phyloP scores from a whole-genome alignment of 768 basidiomycete species.

The Boletus rubescentipes region DNA sequence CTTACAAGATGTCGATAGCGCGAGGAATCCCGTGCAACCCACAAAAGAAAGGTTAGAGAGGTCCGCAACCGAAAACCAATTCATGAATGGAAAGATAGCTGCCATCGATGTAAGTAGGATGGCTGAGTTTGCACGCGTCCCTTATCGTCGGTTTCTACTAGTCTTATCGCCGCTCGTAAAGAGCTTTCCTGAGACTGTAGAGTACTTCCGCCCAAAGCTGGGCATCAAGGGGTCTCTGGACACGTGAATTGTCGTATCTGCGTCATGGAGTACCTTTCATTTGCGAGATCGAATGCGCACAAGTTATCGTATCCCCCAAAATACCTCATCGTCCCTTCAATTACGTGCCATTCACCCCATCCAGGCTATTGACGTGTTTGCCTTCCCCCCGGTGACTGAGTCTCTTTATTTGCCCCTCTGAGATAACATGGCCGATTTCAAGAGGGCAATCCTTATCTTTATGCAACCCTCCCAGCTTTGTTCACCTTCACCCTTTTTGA shows the following conservation, averaged over 20 bases:
- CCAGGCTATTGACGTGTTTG: neutral
- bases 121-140: neutral
- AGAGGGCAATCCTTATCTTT: conserved; percentile 20
- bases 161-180: conserved; percentile 70
- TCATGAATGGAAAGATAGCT: conserved; percentile 85
- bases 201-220: conserved; percentile 21
- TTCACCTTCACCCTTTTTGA: conserved; percentile 16
- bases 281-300: neutral
- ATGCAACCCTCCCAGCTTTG: conserved; percentile 13
- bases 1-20: conserved; percentile 74
- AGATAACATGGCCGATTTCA: conserved; percentile 11
- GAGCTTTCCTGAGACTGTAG: conserved; percentile 53
- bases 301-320: neutral
- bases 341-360: conserved; percentile 4
- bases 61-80: conserved; percentile 86
- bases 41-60: conserved; percentile 80
- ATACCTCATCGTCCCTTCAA: neutral
- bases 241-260: conserved; percentile 6
- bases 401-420: conserved; percentile 2
- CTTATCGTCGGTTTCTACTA: conserved; percentile 27
- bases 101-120: conserved; percentile 60
- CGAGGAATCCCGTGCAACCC: conserved; percentile 77
- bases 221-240: conserved; percentile 9
- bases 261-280: neutral
- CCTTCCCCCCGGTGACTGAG: conserved; percentile 1